These are phyloP conservation scores for Symmetrospora coprosmae DNA, from an alignment of 768 basidiomycete species.

Conservation along the genomic window DNA sequence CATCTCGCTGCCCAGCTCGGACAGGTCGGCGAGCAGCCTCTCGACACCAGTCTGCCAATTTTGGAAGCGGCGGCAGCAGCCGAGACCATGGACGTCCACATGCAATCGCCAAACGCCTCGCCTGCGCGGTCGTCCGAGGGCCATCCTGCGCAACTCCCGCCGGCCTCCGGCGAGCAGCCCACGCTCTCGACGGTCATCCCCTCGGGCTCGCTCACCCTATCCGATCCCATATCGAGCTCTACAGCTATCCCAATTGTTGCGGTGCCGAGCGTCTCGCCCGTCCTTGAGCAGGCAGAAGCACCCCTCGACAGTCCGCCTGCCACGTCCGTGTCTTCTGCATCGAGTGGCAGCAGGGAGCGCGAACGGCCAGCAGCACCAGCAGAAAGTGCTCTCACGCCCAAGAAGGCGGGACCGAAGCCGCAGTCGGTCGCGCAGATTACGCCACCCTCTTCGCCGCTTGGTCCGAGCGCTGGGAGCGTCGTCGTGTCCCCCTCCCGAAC, in stretches of 20 bases:
- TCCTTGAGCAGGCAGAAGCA: not conserved
- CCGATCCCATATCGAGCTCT: no score
- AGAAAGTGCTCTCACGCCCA: not conserved
- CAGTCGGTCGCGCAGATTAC: not conserved
- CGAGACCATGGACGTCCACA: not conserved
- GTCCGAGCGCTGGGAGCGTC: not conserved
- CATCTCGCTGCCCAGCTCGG: not conserved
- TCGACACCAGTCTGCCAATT: conserved; percentile 3
- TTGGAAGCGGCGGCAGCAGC: conserved; percentile 12
- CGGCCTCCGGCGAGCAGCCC: no score
- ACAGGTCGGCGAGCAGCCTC: not conserved
- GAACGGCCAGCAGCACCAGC: not conserved
- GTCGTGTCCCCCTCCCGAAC: not conserved
- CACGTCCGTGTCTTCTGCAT: no score
- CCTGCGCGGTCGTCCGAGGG: conserved; percentile 14
- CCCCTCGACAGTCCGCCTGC: no score
- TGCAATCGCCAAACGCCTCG: conserved; percentile 9
- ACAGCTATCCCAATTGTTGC: no score
- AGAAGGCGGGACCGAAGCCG: not conserved
- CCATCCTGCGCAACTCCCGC: no score
- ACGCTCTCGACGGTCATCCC: no score
- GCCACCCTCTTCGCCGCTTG: conserved; percentile 8
- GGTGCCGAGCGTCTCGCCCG: not conserved
- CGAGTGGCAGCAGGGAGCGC: no score
- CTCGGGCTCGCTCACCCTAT: no score